Percentiles rank a stretch among this genome's conserved stretches.
Evolutionary conservation across 2,329 filamentous ascomycete genomes (phyloP).

Genomic region (Lachnellula hyalina): DNA sequence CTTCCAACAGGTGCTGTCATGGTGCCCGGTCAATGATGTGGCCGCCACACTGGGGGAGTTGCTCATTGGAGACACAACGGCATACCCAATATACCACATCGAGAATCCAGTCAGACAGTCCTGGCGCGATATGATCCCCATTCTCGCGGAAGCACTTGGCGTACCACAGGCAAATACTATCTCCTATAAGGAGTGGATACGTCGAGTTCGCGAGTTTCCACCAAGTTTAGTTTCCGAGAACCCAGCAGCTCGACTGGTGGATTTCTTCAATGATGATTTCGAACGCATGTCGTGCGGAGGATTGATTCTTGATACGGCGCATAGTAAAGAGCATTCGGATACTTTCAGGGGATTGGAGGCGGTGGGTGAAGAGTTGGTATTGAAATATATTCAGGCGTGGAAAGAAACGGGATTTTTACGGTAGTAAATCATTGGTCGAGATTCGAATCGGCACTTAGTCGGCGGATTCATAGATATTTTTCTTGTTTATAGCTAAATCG

Average conservation of each 20-base stretch:
- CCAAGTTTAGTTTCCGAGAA: conserved; percentile 23
- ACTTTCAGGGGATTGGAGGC: conserved; percentile 31
- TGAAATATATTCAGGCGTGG: conserved; percentile 34
- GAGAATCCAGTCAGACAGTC: conserved; percentile 40
- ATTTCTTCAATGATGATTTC: conserved; percentile 34
- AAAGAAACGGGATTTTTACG: conserved; percentile 30
- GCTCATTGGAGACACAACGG: conserved; percentile 16
- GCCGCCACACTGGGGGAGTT: conserved; percentile 34
- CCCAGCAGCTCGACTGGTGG: conserved; percentile 29
- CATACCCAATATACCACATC: conserved; percentile 39
- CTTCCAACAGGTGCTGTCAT: conserved; percentile 30
- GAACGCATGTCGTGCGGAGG: conserved; percentile 42
- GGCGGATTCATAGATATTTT: no score
- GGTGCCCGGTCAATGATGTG: conserved; percentile 42
- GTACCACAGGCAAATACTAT: conserved; percentile 31
- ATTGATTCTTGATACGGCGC: conserved; percentile 35
- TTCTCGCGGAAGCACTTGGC: conserved; percentile 33
- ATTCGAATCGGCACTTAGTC: no score
- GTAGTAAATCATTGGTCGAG: neutral
- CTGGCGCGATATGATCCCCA: conserved; percentile 34
- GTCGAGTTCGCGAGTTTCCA: conserved; percentile 29
- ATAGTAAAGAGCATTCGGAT: conserved; percentile 34
- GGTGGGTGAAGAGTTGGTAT: conserved; percentile 30
- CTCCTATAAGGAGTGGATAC: conserved; percentile 38
- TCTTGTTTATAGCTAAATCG: no score